phyloP scores from a whole-genome alignment of 352 stramenopile species.

The Phytophthora tubulina region DNA sequence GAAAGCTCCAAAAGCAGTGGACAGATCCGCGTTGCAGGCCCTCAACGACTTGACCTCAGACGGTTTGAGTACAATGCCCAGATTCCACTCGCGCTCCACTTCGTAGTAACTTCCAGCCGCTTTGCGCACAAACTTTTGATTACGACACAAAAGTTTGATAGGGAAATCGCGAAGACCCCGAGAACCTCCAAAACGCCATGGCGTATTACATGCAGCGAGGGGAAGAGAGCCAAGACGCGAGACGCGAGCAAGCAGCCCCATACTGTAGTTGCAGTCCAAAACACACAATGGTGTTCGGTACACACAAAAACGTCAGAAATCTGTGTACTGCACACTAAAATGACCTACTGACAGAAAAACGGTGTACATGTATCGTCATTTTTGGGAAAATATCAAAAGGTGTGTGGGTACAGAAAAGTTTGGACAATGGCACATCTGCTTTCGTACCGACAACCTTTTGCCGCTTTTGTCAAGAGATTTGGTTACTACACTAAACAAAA shows the following conservation, averaged over 20 bases:
- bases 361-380: too few relatives aligned
- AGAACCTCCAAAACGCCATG: constrained; percentile 18
- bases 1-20: constrained; percentile 78
- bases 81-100: constrained; percentile 79
- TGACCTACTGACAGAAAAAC: too few relatives aligned
- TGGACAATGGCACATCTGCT: too few relatives aligned
- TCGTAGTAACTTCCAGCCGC: constrained; percentile 53
- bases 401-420: too few relatives aligned
- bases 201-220: not conserved
- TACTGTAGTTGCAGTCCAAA: not conserved
- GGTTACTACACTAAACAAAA: too few relatives aligned
- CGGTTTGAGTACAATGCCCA: constrained; percentile 75
- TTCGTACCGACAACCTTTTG: too few relatives aligned
- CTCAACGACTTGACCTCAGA: constrained; percentile 85
- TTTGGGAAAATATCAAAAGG: too few relatives aligned
- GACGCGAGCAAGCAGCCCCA: constrained; percentile 12
- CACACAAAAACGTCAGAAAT: too few relatives aligned
- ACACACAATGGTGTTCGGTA: too few relatives aligned
- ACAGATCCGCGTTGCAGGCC: constrained; percentile 73
- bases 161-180: constrained; percentile 65
- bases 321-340: too few relatives aligned
- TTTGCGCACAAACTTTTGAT: constrained; percentile 74
- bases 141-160: constrained; percentile 69
- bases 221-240: constrained; percentile 2
- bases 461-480: too few relatives aligned